Conservation (phyloP, 2,329 filamentous ascomycete species). For the Tolypocladium paradoxum region DNA sequence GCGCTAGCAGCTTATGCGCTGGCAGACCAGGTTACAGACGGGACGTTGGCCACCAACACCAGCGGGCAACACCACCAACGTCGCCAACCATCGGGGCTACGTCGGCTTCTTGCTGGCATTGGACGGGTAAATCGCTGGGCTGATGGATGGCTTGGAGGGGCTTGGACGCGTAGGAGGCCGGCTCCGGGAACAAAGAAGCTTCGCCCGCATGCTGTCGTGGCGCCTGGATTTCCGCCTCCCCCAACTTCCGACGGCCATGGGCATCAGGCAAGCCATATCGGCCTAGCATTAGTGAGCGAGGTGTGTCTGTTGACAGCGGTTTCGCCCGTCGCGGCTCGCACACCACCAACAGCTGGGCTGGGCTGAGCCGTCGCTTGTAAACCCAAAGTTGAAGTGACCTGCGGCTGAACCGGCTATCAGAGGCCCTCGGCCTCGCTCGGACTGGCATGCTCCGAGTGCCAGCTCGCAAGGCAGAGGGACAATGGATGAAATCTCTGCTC, state of each 20-base stretch:
- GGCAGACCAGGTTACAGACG: background rate
- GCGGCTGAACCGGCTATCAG: background rate
- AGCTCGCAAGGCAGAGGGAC: background rate
- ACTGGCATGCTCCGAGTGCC: background rate
- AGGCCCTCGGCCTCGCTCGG: background rate
- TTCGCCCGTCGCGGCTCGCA: background rate
- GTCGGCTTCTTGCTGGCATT: background rate
- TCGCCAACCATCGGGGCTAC: background rate
- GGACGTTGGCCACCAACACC: background rate
- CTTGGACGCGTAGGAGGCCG: background rate
- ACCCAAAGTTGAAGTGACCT: background rate
- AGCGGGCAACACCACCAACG: background rate
- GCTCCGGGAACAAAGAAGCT: background rate
- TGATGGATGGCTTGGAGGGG: background rate
- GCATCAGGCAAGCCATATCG: background rate
- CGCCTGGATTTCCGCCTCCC: background rate
- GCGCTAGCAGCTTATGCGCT: background rate
- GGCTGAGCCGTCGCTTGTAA: background rate
- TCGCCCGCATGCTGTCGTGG: background rate
- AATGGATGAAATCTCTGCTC: background rate
- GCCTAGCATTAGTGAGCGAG: background rate
- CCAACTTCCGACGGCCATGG: background rate
- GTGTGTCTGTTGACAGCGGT: background rate
- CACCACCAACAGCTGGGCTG: background rate
- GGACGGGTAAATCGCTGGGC: background rate